Evolutionary conservation across 345 rosid species (phyloP), one percentile per base, ranked within the genome.

Genomic region (Rhizophora apiculata): DNA sequence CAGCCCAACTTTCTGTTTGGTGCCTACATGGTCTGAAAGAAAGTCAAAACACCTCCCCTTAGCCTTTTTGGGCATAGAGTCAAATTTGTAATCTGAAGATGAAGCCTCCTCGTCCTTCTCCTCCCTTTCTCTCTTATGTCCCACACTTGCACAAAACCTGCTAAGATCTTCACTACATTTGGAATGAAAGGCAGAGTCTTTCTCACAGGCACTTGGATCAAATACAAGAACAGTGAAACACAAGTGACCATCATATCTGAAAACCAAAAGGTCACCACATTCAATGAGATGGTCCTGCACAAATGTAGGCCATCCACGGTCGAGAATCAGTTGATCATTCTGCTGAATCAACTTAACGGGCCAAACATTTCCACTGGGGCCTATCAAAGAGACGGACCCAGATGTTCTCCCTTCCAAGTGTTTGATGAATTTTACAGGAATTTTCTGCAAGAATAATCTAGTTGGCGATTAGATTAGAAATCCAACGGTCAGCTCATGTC

Each of bases 341-440:
- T 65, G 69, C 58, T 75, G 73, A 70, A 64, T 64, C 72, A 87
- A 76, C 19, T 80, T 74, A 65, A 79, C 80, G 21, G 72, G 69
- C 89, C 92, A 87, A 29, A 70, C 36, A 68, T 79, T 72, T 75
- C 87, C 85, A 60, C 92, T 85, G 19, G 89, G 92, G 55, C 89
- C 89, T 52, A 68, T 54, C 60, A 87, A 73, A 20, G 81, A 72
- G 64, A 71, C 84, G 24, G 77, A 70, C 46, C 84, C 89, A 39
- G 79, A 78, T 13, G 64, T 49, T 76, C 58, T 72, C 43, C 78
- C 82, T 37, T 80, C 85, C 82, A 87, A 39, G 70, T 85, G 79
- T 59, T 54, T 79, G 57, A 71, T 22, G 49, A 85, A 87, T 32
- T 70, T 71, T 19, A 26, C 37, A 0, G 89, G 92, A 67, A 87